Evolutionary conservation across 768 basidiomycete genomes (phyloP).

Genomic region (Brasilioporus rufonigricans): DNA sequence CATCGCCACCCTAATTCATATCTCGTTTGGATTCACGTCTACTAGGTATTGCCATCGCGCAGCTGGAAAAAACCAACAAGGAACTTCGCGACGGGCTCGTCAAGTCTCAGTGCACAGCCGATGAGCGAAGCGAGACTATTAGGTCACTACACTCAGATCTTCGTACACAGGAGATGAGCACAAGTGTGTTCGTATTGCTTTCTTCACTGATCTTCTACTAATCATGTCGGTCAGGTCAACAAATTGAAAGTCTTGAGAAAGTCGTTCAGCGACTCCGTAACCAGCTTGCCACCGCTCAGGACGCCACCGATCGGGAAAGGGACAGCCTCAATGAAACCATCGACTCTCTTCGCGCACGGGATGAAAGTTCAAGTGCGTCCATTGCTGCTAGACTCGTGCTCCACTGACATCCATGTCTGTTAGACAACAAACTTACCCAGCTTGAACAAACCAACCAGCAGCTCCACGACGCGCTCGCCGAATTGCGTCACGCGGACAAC

Average conservation of each 20-base stretch:
- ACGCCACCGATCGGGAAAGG: not conserved
- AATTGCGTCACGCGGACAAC: not conserved
- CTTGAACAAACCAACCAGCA: not conserved
- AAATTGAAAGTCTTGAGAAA: not conserved
- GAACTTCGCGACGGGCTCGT: not conserved
- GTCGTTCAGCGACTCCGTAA: not conserved
- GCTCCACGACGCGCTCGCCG: not conserved
- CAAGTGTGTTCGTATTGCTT: not conserved
- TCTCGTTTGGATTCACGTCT: not conserved
- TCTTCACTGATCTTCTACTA: not conserved
- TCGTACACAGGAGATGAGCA: not conserved
- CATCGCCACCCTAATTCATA: too few relatives aligned
- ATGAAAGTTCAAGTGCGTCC: not conserved
- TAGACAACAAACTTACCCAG: not conserved
- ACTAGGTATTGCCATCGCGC: not conserved
- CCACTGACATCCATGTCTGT: not conserved
- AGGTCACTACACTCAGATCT: not conserved
- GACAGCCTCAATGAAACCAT: not conserved
- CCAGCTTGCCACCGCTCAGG: not conserved
- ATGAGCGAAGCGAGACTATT: not conserved
- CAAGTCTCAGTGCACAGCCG: not conserved
- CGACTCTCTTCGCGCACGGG: not conserved
- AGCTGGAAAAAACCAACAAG: not conserved
- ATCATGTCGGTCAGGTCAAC: not conserved
- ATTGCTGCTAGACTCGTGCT: too few relatives aligned